Evolutionary conservation across 352 stramenopile genomes (phyloP).

Genomic region (Phytopythium helicoides): DNA sequence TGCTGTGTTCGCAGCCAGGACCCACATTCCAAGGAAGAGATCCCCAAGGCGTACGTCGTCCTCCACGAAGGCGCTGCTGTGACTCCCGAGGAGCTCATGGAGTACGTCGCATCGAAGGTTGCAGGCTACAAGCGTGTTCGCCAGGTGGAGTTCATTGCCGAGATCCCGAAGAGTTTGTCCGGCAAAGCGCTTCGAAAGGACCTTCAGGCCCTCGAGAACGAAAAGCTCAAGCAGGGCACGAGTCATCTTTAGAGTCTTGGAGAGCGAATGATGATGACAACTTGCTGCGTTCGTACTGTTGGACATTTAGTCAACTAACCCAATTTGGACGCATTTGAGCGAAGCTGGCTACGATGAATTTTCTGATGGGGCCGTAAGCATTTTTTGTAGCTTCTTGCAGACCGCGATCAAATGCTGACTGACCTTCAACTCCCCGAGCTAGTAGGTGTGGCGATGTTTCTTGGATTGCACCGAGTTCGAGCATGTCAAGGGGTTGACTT

Average conservation of each 20-base stretch:
- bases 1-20: slow-evolving; percentile 66
- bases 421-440: no score
- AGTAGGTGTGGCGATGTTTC: no score
- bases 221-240: slow-evolving; percentile 23
- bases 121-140: slow-evolving; percentile 86
- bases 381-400: no score
- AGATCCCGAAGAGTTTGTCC: slow-evolving; percentile 84
- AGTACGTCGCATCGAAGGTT: slow-evolving; percentile 80
- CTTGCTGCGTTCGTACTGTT: not conserved
- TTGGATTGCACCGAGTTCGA: no score
- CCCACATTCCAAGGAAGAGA: slow-evolving; percentile 69
- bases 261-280: not conserved
- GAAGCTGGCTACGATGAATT: no score
- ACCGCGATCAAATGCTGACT: no score
- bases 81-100: slow-evolving; percentile 26
- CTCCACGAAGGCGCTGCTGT: slow-evolving; percentile 34
- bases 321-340: no score
- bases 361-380: no score
- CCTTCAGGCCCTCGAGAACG: slow-evolving; percentile 45
- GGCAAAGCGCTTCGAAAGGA: slow-evolving; percentile 90
- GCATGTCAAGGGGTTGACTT: no score
- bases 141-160: slow-evolving; percentile 84
- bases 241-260: not conserved
- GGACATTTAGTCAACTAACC: no score
- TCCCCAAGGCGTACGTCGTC: slow-evolving; percentile 91